Conservation (phyloP, 495 filamentous ascomycete genomes). For the Jackrogersella multiformis region DNA sequence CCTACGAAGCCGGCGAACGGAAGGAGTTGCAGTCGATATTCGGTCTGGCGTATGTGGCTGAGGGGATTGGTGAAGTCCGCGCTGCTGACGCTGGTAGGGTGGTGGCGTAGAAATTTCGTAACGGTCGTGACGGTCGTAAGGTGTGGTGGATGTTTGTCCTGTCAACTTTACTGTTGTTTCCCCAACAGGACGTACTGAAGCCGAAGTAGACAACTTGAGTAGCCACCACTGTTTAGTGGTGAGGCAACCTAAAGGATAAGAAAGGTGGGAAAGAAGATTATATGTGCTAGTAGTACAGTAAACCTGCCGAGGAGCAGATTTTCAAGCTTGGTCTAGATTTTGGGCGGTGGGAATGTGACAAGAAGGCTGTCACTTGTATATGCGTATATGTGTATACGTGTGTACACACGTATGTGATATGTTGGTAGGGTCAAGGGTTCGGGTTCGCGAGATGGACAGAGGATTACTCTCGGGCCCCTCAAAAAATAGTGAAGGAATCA, state of each 20-base stretch:
- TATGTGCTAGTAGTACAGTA: constrained; percentile 18
- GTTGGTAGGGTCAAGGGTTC: constrained; percentile 11
- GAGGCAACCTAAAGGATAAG: constrained; percentile 9
- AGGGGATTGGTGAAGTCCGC: constrained; percentile 45
- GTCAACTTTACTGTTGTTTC: constrained; percentile 55
- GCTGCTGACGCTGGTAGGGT: constrained; percentile 57
- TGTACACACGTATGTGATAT: constrained; percentile 3
- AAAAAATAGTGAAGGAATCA: not conserved
- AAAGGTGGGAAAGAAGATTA: constrained; percentile 5
- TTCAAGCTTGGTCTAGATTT: constrained; percentile 12
- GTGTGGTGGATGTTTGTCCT: constrained; percentile 42
- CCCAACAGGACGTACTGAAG: constrained; percentile 46
- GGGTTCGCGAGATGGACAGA: not conserved
- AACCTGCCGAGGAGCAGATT: constrained; percentile 2
- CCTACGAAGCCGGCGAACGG: constrained; percentile 55
- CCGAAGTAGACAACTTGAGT: constrained; percentile 57
- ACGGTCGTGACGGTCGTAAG: constrained; percentile 57
- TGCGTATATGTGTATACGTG: constrained; percentile 4
- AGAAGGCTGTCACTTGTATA: constrained; percentile 6
- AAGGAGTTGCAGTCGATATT: constrained; percentile 51
- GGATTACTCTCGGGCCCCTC: not conserved
- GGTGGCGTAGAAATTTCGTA: constrained; percentile 46
- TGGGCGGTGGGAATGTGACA: constrained; percentile 3
- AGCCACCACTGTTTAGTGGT: constrained; percentile 52
- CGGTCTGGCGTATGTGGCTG: constrained; percentile 42